These are phyloP conservation scores for Penicillium samsonianum DNA, from an alignment of 495 filamentous ascomycete genomes.

Conservation along the genomic window DNA sequence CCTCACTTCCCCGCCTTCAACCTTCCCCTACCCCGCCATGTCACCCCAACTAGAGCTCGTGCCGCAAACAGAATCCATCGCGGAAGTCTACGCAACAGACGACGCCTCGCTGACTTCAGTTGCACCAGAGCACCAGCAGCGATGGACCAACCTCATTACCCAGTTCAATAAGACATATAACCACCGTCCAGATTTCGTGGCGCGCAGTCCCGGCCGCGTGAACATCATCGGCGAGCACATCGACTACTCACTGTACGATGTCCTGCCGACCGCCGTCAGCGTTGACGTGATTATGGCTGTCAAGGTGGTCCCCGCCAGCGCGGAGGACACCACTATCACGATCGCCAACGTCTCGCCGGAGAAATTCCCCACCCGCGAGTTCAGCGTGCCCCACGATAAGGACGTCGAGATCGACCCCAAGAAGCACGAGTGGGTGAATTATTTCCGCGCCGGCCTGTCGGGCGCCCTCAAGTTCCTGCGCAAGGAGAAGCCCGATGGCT, in stretches of 20 bases:
- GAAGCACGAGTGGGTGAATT: constrained; percentile 93
- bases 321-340: constrained; percentile 52
- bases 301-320: constrained; percentile 51
- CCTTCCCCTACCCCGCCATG: constrained; percentile 38
- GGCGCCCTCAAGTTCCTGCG: constrained; percentile 79
- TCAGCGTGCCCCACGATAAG: constrained; percentile 64
- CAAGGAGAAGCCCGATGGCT: constrained; percentile 55
- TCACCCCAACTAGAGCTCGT: constrained; percentile 48
- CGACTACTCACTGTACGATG: constrained; percentile 95
- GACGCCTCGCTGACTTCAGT: constrained; percentile 41
- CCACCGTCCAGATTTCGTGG: constrained; percentile 73
- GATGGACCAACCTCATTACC: constrained; percentile 72
- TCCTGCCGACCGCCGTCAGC: constrained; percentile 91
- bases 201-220: constrained; percentile 88
- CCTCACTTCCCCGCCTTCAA: neutral
- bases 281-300: constrained; percentile 90
- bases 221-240: constrained; percentile 99
- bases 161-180: constrained; percentile 75
- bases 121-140: constrained; percentile 42
- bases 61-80: constrained; percentile 51
- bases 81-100: constrained; percentile 52
- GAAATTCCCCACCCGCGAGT: constrained; percentile 77
- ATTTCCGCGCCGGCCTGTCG: constrained; percentile 89
- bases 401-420: constrained; percentile 81
- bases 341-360: constrained; percentile 76